Conservation (phyloP, 345 rosid genomes). For the Microthlaspi erraticum region DNA sequence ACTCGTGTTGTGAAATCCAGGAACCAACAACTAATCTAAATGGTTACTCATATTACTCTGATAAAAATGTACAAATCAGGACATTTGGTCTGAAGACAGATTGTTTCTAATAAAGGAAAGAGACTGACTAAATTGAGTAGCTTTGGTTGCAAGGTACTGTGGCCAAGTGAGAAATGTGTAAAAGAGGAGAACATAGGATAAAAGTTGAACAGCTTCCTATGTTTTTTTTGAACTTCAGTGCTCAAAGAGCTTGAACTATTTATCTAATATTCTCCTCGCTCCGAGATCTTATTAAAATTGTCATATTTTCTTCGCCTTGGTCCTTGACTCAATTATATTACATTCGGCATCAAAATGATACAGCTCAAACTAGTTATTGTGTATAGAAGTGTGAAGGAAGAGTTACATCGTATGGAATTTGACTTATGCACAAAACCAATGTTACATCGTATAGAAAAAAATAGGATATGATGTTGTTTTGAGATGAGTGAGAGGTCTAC, state of each 20-base stretch:
- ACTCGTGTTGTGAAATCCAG: neutral
- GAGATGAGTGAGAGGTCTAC: slow-evolving; percentile 9
- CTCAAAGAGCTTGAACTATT: no score
- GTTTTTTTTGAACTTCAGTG: slow-evolving; percentile 33
- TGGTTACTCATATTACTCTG: neutral
- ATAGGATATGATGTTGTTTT: neutral
- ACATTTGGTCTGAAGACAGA: slow-evolving; percentile 20
- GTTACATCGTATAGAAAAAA: no score
- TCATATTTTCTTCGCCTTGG: neutral
- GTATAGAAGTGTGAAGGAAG: slow-evolving; percentile 13
- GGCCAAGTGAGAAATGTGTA: slow-evolving; percentile 75
- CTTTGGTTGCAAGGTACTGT: slow-evolving; percentile 78
- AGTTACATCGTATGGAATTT: neutral
- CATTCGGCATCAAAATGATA: neutral
- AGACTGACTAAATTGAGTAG: slow-evolving; percentile 64
- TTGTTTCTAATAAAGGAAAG: slow-evolving; percentile 41
- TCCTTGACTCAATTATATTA: neutral
- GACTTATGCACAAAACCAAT: slow-evolving; percentile 32
- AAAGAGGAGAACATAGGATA: slow-evolving; percentile 64
- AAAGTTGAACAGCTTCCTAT: no score
- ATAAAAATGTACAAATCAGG: slow-evolving; percentile 22
- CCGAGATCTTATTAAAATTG: neutral
- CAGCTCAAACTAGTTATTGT: neutral
- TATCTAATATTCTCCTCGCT: no score
- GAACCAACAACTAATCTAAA: neutral